Evolutionary conservation across 2,329 filamentous ascomycete genomes (phyloP).

Genomic region (Colletotrichum karsti): DNA sequence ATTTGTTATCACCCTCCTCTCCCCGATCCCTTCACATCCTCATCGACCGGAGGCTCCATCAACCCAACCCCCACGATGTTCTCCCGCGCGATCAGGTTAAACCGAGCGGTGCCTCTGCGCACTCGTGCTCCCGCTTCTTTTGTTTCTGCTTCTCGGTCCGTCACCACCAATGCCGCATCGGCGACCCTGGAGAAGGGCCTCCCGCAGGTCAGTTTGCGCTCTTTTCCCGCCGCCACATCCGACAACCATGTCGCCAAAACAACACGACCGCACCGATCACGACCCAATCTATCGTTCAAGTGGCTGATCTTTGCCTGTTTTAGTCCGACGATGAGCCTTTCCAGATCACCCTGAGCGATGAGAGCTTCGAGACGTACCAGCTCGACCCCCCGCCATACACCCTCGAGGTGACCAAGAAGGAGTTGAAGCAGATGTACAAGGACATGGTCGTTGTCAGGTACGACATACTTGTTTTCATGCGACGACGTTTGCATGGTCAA

Average conservation of each 20-base stretch:
- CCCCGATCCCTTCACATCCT: constrained; percentile 38
- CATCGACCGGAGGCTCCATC: constrained; percentile 42
- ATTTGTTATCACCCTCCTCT: constrained; percentile 37
- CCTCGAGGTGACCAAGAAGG: constrained; percentile 93
- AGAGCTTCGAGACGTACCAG: constrained; percentile 99
- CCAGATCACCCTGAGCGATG: constrained; percentile 90
- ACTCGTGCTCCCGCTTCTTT: constrained; percentile 53
- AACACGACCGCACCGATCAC: neutral
- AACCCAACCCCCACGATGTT: constrained; percentile 63
- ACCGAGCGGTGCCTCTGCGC: constrained; percentile 69
- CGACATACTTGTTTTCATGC: constrained; percentile 38
- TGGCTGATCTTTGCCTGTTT: constrained; percentile 22
- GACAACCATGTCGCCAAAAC: neutral
- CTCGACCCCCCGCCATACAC: constrained; percentile 96
- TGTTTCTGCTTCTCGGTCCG: constrained; percentile 70
- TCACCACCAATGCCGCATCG: constrained; percentile 95
- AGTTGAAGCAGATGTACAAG: constrained; percentile 98
- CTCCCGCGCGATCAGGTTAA: constrained; percentile 72
- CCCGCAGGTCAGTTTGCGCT: constrained; percentile 51
- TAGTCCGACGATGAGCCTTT: constrained; percentile 96
- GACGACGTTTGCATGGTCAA: neutral
- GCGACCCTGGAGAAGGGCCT: constrained; percentile 84
- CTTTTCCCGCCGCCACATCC: constrained; percentile 18
- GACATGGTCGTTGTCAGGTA: constrained; percentile 97
- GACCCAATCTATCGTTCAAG: neutral